These are phyloP conservation scores for Metrosideros polymorpha DNA, from an alignment of 441 rosid genomes.

Conservation along the genomic window DNA sequence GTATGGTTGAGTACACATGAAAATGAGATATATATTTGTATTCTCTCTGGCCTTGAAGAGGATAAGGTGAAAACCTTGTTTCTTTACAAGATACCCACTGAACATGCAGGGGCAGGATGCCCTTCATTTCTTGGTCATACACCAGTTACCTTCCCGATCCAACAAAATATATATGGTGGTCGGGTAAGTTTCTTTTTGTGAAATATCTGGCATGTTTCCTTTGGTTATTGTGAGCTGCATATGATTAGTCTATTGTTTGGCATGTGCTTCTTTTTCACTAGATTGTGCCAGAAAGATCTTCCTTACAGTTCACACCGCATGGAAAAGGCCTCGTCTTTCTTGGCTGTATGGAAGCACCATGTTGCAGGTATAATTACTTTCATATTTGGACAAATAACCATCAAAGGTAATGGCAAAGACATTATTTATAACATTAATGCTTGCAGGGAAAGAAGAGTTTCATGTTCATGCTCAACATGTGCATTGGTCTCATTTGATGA, in stretches of 20 bases:
- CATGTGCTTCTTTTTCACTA: slow-evolving; percentile 16
- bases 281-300: slow-evolving; percentile 49
- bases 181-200: slow-evolving; percentile 23
- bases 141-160: slow-evolving; percentile 32
- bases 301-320: slow-evolving; percentile 63
- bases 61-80: slow-evolving; percentile 44
- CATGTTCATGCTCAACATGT: slow-evolving; percentile 75
- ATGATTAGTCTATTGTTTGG: not conserved
- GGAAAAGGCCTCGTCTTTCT: slow-evolving; percentile 57
- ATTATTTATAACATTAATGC: not conserved
- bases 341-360: slow-evolving; percentile 59
- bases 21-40: slow-evolving; percentile 52
- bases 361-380: slow-evolving; percentile 59
- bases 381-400: not conserved
- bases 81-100: slow-evolving; percentile 48
- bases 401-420: not conserved
- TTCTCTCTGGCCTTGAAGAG: slow-evolving; percentile 40
- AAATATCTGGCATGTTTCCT: slow-evolving; percentile 1
- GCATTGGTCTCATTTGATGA: slow-evolving; percentile 39
- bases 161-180: slow-evolving; percentile 28
- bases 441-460: slow-evolving; percentile 54
- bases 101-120: slow-evolving; percentile 43
- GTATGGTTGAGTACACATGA: slow-evolving; percentile 40
- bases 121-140: slow-evolving; percentile 76
- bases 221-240: not conserved